Evolutionary conservation across 2,329 filamentous ascomycete species (phyloP).

Genomic region (Aspergillus sojae): DNA sequence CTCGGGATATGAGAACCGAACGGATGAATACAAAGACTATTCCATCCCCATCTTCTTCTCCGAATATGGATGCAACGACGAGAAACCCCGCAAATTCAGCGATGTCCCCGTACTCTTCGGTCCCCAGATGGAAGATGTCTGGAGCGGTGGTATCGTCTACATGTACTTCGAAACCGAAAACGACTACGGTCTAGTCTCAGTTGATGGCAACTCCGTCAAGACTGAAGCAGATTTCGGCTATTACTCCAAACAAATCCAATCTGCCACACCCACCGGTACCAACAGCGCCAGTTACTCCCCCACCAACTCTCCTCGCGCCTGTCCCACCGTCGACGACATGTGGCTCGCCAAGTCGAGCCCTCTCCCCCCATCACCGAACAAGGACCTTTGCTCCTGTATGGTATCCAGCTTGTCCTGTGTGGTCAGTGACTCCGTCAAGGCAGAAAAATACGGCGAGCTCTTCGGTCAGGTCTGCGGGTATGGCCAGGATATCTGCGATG

Average conservation of each 20-base stretch:
- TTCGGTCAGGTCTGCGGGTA: constrained; percentile 60
- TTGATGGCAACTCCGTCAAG: constrained; percentile 64
- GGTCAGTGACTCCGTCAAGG: constrained; percentile 59
- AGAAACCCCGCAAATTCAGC: constrained; percentile 73
- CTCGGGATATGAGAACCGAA: constrained; percentile 82
- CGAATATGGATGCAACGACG: constrained; percentile 92
- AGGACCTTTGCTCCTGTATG: constrained; percentile 84
- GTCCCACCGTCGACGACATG: constrained; percentile 65
- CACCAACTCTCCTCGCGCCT: constrained; percentile 68
- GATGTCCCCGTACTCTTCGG: constrained; percentile 84
- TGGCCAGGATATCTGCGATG: constrained; percentile 35
- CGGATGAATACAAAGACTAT: constrained; percentile 83
- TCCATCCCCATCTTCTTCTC: constrained; percentile 97
- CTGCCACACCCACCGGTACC: constrained; percentile 67
- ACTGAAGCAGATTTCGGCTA: constrained; percentile 75
- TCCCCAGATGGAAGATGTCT: constrained; percentile 77
- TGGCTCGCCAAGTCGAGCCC: constrained; percentile 68
- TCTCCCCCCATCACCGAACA: constrained; percentile 82
- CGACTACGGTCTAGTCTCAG: constrained; percentile 70
- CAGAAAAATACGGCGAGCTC: constrained; percentile 60
- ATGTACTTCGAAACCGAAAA: constrained; percentile 96
- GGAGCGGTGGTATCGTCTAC: constrained; percentile 97
- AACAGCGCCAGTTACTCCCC: constrained; percentile 70
- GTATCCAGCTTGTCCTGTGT: constrained; percentile 71
- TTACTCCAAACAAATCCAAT: constrained; percentile 70